Conservation (phyloP, 495 filamentous ascomycete species). For the Talaromyces thailandensis region DNA sequence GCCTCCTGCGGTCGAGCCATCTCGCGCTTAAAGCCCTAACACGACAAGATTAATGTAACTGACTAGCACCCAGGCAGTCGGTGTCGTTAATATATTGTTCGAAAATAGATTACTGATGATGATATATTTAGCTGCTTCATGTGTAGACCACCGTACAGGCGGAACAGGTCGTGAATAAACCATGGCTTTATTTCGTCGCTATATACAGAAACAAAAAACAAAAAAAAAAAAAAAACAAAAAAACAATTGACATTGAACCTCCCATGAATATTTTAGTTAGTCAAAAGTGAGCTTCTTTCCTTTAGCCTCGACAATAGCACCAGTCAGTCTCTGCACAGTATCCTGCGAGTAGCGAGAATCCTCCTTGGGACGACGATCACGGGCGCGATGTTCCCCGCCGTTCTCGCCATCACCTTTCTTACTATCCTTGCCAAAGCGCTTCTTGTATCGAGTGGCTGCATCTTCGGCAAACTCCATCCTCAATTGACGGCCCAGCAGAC, state of each 20-base stretch:
- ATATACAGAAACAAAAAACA: not conserved
- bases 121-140: not conserved
- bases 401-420: slow-evolving; percentile 25
- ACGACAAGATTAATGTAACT: not conserved
- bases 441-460: slow-evolving; percentile 75
- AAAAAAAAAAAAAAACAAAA: too few species aligned
- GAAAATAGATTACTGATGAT: not conserved
- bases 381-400: not conserved
- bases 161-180: not conserved
- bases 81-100: not conserved
- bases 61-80: not conserved
- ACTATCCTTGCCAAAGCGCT: slow-evolving; percentile 74
- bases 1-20: not conserved
- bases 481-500: slow-evolving; percentile 64
- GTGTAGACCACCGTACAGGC: not conserved
- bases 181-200: not conserved
- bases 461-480: slow-evolving; percentile 93
- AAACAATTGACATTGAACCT: not conserved
- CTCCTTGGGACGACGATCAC: slow-evolving; percentile 4
- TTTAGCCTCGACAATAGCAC: slow-evolving; percentile 67
- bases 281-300: slow-evolving; percentile 84
- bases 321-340: slow-evolving; percentile 52
- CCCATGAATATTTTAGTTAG: slow-evolving; percentile 27
- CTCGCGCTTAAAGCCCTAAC: not conserved
- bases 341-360: slow-evolving; percentile 28